These are phyloP conservation scores for Coelastrella sp. DNA, from an alignment of 139 green algal species.

Conservation along the genomic window DNA sequence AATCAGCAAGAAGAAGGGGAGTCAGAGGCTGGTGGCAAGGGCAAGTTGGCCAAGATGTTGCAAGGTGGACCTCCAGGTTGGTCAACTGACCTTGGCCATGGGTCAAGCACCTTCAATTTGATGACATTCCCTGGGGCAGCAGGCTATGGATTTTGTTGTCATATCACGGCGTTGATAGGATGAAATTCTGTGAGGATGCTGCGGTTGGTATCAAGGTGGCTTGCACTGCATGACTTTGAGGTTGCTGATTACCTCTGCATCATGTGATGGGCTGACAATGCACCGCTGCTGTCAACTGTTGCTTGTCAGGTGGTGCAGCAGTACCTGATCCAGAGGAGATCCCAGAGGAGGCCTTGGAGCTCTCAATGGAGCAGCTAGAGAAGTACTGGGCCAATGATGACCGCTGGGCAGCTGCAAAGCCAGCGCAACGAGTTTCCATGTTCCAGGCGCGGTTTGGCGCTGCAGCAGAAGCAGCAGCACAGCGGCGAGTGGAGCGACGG, in stretches of 20 bases:
- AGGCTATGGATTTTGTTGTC: too few species aligned
- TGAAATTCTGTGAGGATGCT: too few species aligned
- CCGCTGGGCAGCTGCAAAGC: slow-evolving; percentile 65
- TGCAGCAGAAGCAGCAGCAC: slow-evolving; percentile 29
- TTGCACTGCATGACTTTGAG: too few species aligned
- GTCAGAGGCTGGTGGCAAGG: background rate
- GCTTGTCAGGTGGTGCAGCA: slow-evolving; percentile 27
- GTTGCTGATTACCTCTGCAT: too few species aligned
- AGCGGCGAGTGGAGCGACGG: slow-evolving; percentile 5
- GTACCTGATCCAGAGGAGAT: slow-evolving; percentile 17
- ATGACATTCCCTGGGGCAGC: too few species aligned
- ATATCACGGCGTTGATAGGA: too few species aligned
- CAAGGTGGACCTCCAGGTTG: background rate
- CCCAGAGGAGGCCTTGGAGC: slow-evolving; percentile 29
- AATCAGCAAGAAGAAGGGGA: background rate
- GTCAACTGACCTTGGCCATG: too few species aligned
- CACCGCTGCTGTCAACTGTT: background rate
- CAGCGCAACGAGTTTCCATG: slow-evolving; percentile 39
- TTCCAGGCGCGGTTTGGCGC: slow-evolving; percentile 61
- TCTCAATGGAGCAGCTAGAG: slow-evolving; percentile 60
- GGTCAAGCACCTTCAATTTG: too few species aligned
- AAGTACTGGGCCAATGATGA: slow-evolving; percentile 71
- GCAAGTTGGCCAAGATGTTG: background rate
- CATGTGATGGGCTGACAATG: background rate
- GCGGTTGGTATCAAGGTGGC: too few species aligned